Percentiles rank a stretch among this genome's conserved stretches.
These are phyloP conservation scores for Trametes cingulata DNA, from an alignment of 768 basidiomycete genomes.

Conservation along the genomic window DNA sequence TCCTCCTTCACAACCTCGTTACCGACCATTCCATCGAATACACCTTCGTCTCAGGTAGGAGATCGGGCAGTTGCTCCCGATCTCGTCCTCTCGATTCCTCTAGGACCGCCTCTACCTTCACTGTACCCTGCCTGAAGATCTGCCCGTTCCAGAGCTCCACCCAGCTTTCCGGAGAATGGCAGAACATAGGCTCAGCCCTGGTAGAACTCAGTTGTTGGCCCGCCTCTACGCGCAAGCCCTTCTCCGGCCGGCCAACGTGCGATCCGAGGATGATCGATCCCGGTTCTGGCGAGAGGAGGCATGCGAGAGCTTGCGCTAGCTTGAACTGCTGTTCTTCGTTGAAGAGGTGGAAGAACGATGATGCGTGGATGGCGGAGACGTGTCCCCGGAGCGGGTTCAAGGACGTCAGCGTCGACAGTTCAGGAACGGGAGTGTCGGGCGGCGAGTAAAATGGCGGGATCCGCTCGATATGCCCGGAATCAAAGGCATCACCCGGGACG, in stretches of 20 bases:
- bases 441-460: background rate
- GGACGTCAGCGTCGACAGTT: slow-evolving; percentile 37
- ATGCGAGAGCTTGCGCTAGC: slow-evolving; percentile 44
- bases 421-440: slow-evolving; percentile 18
- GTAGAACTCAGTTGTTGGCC: background rate
- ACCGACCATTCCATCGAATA: too few species aligned
- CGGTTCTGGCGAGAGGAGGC: slow-evolving; percentile 42
- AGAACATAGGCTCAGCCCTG: slow-evolving; percentile 30
- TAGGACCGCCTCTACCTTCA: slow-evolving; percentile 29
- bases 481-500: slow-evolving; percentile 55
- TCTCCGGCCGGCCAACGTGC: slow-evolving; percentile 38
- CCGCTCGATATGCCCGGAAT: slow-evolving; percentile 41
- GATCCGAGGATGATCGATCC: slow-evolving; percentile 50
- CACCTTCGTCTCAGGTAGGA: too few species aligned
- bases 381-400: slow-evolving; percentile 43
- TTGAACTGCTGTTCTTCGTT: slow-evolving; percentile 39
- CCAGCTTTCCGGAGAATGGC: slow-evolving; percentile 42
- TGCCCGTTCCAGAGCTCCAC: slow-evolving; percentile 38
- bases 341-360: slow-evolving; percentile 55
- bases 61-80: too few species aligned
- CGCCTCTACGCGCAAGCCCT: slow-evolving; percentile 27
- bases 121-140: slow-evolving; percentile 38
- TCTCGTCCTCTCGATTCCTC: too few species aligned
- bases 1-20: too few species aligned
- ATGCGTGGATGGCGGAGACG: slow-evolving; percentile 50